Evolutionary conservation across 441 rosid species (phyloP).

Genomic region (Croton setiger): DNA sequence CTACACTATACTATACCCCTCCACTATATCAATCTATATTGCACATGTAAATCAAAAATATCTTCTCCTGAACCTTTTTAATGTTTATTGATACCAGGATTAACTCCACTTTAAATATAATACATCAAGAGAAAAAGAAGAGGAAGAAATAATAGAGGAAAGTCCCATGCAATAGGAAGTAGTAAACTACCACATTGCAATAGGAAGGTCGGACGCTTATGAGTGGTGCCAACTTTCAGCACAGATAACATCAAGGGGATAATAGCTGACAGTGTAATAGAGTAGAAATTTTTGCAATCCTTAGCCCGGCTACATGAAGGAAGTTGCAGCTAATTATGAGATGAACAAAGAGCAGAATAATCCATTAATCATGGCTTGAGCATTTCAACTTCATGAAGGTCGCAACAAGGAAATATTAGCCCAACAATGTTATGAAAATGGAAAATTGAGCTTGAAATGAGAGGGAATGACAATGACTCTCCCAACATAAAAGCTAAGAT

Average conservation of each 20-base stretch:
- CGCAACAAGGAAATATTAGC: neutral
- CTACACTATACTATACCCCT: neutral
- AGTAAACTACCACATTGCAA: neutral
- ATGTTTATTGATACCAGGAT: neutral
- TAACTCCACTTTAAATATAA: neutral
- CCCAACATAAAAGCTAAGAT: neutral
- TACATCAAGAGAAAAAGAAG: neutral
- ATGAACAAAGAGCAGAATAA: neutral
- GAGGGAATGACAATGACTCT: neutral
- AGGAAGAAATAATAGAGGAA: neutral
- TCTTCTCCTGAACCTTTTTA: neutral
- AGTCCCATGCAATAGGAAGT: neutral
- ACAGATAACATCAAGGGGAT: neutral
- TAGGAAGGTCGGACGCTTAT: neutral
- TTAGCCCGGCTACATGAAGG: neutral
- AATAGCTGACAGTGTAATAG: neutral
- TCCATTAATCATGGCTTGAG: neutral
- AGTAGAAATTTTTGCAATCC: neutral
- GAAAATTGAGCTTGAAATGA: neutral
- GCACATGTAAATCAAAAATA: neutral
- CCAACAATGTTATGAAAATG: neutral
- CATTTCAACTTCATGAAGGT: no score
- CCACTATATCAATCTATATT: conserved; percentile 5
- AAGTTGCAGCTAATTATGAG: neutral
- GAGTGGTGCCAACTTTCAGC: neutral